A percentile compares a stretch with the other conserved stretches of the same genome.
Evolutionary conservation across 1,284 basidiomycete species (phyloP).

Genomic region (Sanghuangporus weigelae): DNA sequence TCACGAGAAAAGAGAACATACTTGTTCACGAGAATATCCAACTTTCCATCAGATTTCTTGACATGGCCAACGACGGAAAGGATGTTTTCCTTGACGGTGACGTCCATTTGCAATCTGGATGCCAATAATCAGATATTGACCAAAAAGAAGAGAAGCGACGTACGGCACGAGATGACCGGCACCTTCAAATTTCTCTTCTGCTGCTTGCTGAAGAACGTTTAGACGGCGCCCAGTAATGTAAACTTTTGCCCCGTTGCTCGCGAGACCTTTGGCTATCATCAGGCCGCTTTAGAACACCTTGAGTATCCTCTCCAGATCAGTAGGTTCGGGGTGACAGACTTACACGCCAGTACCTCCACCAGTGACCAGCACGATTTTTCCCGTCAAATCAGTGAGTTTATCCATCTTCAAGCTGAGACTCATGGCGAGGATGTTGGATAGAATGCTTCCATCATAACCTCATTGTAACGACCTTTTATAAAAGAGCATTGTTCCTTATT

Average conservation of each 20-base stretch:
- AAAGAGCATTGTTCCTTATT: background rate
- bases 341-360: conserved; percentile 34
- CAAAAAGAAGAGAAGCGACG: background rate
- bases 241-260: conserved; percentile 39
- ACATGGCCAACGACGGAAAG: conserved; percentile 25
- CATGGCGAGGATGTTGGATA: background rate
- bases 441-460: background rate
- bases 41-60: conserved; percentile 25
- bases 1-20: conserved; percentile 11
- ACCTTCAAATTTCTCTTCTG: conserved; percentile 13
- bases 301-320: background rate
- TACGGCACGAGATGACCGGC: background rate
- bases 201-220: conserved; percentile 26
- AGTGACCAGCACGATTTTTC: conserved; percentile 27
- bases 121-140: background rate
- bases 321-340: background rate
- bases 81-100: conserved; percentile 28
- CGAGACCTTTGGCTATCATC: conserved; percentile 37
- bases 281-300: conserved; percentile 26
- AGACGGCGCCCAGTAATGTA: conserved; percentile 33
- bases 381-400: conserved; percentile 15
- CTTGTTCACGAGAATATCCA: conserved; percentile 33
- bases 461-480: background rate
- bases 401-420: conserved; percentile 6
- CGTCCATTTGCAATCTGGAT: conserved; percentile 22